Conservation (phyloP, 192 early-diverging fungal genomes). For the Fimicolochytrium jonesii region DNA sequence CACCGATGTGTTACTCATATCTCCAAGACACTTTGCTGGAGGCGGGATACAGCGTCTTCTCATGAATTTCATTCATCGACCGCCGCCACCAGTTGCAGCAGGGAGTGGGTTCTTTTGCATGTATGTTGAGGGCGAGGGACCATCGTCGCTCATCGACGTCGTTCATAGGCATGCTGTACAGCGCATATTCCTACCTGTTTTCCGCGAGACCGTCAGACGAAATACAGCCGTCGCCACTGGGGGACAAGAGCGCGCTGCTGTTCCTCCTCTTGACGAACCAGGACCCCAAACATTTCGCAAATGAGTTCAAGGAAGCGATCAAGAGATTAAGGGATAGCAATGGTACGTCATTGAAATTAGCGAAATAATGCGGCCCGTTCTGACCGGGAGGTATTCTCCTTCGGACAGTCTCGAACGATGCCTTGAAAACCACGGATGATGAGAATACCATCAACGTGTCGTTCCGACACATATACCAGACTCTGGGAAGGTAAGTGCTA, state of each 20-base stretch:
- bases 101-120: too few relatives aligned
- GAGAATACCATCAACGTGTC: constrained; percentile 23
- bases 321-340: constrained; percentile 39
- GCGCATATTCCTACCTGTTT: constrained; percentile 66
- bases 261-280: constrained; percentile 50
- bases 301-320: constrained; percentile 38
- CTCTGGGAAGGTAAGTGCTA: constrained; percentile 52
- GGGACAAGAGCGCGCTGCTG: constrained; percentile 60
- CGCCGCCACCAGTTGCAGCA: constrained; percentile 31
- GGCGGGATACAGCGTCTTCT: constrained; percentile 52
- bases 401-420: too few relatives aligned
- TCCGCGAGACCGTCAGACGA: constrained; percentile 31
- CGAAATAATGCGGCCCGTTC: too few relatives aligned
- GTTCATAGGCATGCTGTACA: constrained; percentile 53
- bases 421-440: constrained; percentile 9
- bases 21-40: constrained; percentile 46
- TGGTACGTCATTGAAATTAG: constrained; percentile 28
- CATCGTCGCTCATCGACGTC: not conserved
- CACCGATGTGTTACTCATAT: not conserved
- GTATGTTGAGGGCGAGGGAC: too few relatives aligned
- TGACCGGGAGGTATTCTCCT: too few relatives aligned
- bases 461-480: constrained; percentile 50
- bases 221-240: constrained; percentile 50
- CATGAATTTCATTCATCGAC: constrained; percentile 51
- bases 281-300: constrained; percentile 22